A percentile compares a stretch with the other conserved stretches of the same genome.
These are phyloP conservation scores for Trichomonascus vanleenenianus DNA, from an alignment of 805 yeast genomes.

Conservation along the genomic window DNA sequence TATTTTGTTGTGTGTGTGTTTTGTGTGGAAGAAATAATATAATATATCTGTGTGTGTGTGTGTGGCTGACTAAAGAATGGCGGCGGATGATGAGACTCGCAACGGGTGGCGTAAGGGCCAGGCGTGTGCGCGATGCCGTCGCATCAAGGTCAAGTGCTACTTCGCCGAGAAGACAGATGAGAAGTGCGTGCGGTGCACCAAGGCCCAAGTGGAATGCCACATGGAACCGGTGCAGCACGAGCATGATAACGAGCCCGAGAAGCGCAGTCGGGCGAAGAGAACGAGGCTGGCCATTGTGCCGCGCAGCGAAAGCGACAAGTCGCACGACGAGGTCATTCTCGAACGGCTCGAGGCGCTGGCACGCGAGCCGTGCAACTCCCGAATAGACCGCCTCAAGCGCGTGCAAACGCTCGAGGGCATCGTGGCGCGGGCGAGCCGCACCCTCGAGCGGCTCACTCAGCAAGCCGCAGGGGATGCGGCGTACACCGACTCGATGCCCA, in stretches of 20 bases:
- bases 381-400: neutral
- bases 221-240: neutral
- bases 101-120: conserved; percentile 15
- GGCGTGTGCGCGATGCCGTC: conserved; percentile 19
- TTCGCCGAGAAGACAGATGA: conserved; percentile 10
- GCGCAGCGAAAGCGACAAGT: neutral
- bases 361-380: no score
- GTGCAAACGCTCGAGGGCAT: no score
- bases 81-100: neutral
- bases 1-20: neutral
- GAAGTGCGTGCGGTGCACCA: conserved; percentile 16
- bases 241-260: neutral
- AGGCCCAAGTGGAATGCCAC: conserved; percentile 12
- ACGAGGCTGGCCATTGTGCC: neutral
- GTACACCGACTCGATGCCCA: no score
- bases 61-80: neutral
- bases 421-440: no score
- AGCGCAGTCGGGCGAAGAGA: neutral
- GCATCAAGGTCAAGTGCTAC: conserved; percentile 17
- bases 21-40: neutral
- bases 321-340: no score
- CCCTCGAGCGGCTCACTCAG: no score
- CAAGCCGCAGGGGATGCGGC: no score
- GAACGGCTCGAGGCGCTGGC: no score
- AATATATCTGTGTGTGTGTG: neutral